These are phyloP conservation scores for Phytophthora syringae DNA, from an alignment of 352 stramenopile genomes.

Conservation along the genomic window DNA sequence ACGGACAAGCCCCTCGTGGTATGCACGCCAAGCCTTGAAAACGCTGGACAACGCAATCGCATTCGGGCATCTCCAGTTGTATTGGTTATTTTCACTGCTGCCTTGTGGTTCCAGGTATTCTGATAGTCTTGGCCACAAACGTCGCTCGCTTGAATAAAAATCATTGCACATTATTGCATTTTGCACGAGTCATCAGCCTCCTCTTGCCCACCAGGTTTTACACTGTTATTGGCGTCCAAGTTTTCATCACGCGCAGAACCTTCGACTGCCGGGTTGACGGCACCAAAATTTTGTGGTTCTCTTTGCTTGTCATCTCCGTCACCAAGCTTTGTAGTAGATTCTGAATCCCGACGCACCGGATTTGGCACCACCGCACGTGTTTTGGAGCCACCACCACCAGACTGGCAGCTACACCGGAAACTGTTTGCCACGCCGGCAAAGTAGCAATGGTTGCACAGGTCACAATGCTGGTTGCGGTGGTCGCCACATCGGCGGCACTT, in stretches of 20 bases:
- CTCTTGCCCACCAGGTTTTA: conserved; percentile 38
- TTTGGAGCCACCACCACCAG: conserved; percentile 45
- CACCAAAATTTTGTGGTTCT: conserved; percentile 15
- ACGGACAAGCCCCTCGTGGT: conserved; percentile 77
- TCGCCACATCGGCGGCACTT: conserved; percentile 82
- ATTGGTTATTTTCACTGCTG: conserved; percentile 7
- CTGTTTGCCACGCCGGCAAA: conserved; percentile 87
- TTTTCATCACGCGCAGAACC: conserved; percentile 38
- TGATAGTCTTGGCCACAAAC: background rate
- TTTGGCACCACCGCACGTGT: conserved; percentile 59
- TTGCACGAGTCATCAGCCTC: conserved; percentile 72
- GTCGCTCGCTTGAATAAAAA: background rate
- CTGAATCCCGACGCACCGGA: conserved; percentile 27
- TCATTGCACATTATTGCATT: conserved; percentile 60
- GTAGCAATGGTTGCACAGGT: conserved; percentile 86
- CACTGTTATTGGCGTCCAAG: conserved; percentile 29
- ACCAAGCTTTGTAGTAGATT: conserved; percentile 9
- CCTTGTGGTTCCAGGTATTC: conserved; percentile 8
- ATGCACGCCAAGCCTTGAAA: conserved; percentile 86
- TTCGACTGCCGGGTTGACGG: conserved; percentile 18
- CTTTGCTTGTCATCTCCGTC: conserved; percentile 20
- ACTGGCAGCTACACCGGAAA: conserved; percentile 82
- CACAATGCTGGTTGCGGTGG: conserved; percentile 84
- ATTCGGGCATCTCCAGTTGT: background rate
- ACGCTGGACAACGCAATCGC: conserved; percentile 28